Base-by-base conservation (phyloP, 148 eudicot genomes). In the Spergularia marina region DNA sequence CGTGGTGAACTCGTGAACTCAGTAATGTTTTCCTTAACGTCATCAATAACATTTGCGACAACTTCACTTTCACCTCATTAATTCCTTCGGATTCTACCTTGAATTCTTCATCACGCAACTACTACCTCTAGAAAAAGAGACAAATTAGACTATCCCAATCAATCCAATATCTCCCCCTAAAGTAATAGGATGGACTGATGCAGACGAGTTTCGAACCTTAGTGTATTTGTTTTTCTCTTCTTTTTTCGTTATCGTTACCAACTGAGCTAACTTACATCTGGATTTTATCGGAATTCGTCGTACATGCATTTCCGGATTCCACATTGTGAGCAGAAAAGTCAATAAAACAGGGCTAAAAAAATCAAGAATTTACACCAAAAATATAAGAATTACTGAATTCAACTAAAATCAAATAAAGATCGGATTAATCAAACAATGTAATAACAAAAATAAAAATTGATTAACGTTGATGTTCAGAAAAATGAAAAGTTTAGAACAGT, bases 331-430 rank as follows among this genome's bases (percentile, higher is more conserved):
- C 16, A 40, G n/a, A 68, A 68, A 47, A 68, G 54, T 53, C 65
- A 62, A 79, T 79, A 65, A 60, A 79, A 74, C 78, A 79, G 77
- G 59, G 30, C 57, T 17, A 9, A 39, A 74, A 16, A 44, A n/a
- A 10, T 23, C 12, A 39, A 47, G 61, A 60, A 25, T 0, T 14
- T 59, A 67, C 5, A 30, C 36, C 36, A 30, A 30, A 30, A 30
- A 2, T 2, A 30, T 2, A 30, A 30, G 2, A 44, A 18, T 2
- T 30, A 34, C 18, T 44, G 51, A 80, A 68, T 23, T 65, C 60
- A 49, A 5, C 0, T n/a, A 10, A 25, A 73, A 58, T 53, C 62
- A 14, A 30, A 69, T 36, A 61, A 70, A 49, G 59, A 80, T 80
- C 71, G 23, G 75, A 53, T 56, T 36, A 65, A 68, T 56, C 12